Base-by-base conservation (phyloP, 2,329 filamentous ascomycete genomes). In the Biscogniauxia sp. region DNA sequence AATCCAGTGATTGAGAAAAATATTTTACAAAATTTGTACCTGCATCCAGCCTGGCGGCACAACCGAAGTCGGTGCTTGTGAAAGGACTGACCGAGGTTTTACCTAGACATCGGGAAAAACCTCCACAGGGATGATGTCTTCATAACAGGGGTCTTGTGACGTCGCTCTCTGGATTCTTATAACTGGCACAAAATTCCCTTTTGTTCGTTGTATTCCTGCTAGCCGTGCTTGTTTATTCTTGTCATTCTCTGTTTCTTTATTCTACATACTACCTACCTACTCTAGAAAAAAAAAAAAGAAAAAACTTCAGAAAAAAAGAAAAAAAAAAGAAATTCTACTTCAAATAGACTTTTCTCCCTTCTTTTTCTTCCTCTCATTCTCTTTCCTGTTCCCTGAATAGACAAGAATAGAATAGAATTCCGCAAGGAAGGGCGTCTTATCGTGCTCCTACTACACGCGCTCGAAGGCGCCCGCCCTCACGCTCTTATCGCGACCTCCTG, bases 401-500 rank as follows among this genome's bases (percentile, higher is more conserved):
- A 20, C 19, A 52, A 15, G 20, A 15, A 52, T 52, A 52, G 51
- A 52, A 23, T 52, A 20, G 23, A 23, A 52, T 15, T 23, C 51
- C 20, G 20, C 20, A 52, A 52, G 20, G 20, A 52, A 52, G 23
- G 37, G 37, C 51, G 51, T 20, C 51, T 52, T 19, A 52, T 26
- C 51, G 51, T 26, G 20, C 11, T 20, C 28, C 19, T 52, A 26
- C 51, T 15, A 20, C 51, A 45, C 20, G 20, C 51, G 51, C 51
- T 52, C 61, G 52, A 45, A 45, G 37, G 37, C 37, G 37, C 37
- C 37, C 37, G 13, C 37, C 15, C 37, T 51, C 59, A 61, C 64
- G 51, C 63, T 63, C 61, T 65, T 64, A 23, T 56, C 20, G 51
- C 56, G 52, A 64, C 57, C 61, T 61, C 55, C 57, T 62, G 28